phyloP scores from a whole-genome alignment of 1,284 basidiomycete genomes.

The Sporisorium scitamineum region DNA sequence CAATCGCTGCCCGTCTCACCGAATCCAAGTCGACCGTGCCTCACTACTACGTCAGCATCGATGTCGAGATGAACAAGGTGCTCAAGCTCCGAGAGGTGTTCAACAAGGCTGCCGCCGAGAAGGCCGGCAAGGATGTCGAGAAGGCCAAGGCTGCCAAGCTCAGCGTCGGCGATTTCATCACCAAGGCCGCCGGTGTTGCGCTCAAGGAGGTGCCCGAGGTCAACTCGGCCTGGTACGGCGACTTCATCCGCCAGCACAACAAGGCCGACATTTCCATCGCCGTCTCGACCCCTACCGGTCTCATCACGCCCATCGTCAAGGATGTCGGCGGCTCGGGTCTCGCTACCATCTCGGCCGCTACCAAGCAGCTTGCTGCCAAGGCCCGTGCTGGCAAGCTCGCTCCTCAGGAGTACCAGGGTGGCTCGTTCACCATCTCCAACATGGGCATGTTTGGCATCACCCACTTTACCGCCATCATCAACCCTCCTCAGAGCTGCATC shows the following conservation, averaged over 20 bases:
- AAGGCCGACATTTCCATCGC: constrained; percentile 97
- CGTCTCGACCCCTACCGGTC: constrained; percentile 92
- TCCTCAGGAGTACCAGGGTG: constrained; percentile 96
- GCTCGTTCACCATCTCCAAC: constrained; percentile 99
- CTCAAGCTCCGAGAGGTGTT: constrained; percentile 94
- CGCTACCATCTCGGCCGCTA: constrained; percentile 88
- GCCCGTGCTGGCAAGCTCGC: constrained; percentile 96
- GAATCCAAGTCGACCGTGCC: constrained; percentile 94
- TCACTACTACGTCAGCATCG: constrained; percentile 97
- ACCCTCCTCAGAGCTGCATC: constrained; percentile 97
- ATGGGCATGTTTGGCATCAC: constrained; percentile 93
- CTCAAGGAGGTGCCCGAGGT: constrained; percentile 95
- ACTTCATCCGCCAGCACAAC: constrained; percentile 95
- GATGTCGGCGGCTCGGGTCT: constrained; percentile 92
- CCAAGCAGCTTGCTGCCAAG: constrained; percentile 91
- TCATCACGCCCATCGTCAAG: constrained; percentile 98
- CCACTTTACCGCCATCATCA: constrained; percentile 99
- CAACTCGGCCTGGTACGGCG: constrained; percentile 97
- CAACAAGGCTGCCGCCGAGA: constrained; percentile 75
- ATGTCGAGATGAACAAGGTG: constrained; percentile 97
- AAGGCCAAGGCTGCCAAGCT: constrained; percentile 85
- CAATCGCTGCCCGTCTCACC: constrained; percentile 88
- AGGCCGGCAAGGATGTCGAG: constrained; percentile 71
- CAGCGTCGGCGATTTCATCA: constrained; percentile 97
- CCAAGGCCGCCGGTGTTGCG: constrained; percentile 93